Percentiles rank a stretch among this genome's conserved stretches.
phyloP scores from a whole-genome alignment of 495 filamentous ascomycete genomes.

The Podospora pseudoanserina region DNA sequence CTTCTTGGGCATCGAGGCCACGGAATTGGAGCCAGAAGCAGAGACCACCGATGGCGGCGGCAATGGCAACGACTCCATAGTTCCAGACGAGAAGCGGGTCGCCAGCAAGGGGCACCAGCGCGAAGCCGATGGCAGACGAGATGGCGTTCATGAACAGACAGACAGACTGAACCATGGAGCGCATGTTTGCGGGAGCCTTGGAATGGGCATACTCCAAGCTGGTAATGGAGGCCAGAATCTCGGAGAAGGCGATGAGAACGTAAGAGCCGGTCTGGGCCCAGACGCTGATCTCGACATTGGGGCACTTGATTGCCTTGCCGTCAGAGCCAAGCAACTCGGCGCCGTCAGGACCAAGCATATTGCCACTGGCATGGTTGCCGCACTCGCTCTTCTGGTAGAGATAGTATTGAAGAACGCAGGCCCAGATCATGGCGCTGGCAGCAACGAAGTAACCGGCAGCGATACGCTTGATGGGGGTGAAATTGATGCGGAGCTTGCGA shows the following conservation, averaged over 20 bases:
- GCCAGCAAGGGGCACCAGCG: constrained; percentile 58
- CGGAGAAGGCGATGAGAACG: constrained; percentile 66
- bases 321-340: not conserved
- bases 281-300: constrained; percentile 43
- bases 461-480: constrained; percentile 73
- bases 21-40: constrained; percentile 62
- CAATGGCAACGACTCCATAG: constrained; percentile 59
- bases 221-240: constrained; percentile 67
- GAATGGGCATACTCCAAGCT: constrained; percentile 68
- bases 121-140: constrained; percentile 64
- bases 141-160: constrained; percentile 68
- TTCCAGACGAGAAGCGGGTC: constrained; percentile 66
- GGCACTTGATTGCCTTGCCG: constrained; percentile 13
- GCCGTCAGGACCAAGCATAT: not conserved
- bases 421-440: constrained; percentile 60
- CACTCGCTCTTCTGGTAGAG: constrained; percentile 64
- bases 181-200: constrained; percentile 76
- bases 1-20: constrained; percentile 59
- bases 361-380: constrained; percentile 47
- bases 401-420: constrained; percentile 63
- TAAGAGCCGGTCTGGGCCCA: constrained; percentile 64
- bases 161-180: constrained; percentile 65
- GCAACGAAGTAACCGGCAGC: constrained; percentile 62
- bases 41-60: constrained; percentile 56
- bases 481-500: constrained; percentile 57